Base-by-base conservation (phyloP, 169 alveolate genomes). In the Plasmodium chabaudi region DNA sequence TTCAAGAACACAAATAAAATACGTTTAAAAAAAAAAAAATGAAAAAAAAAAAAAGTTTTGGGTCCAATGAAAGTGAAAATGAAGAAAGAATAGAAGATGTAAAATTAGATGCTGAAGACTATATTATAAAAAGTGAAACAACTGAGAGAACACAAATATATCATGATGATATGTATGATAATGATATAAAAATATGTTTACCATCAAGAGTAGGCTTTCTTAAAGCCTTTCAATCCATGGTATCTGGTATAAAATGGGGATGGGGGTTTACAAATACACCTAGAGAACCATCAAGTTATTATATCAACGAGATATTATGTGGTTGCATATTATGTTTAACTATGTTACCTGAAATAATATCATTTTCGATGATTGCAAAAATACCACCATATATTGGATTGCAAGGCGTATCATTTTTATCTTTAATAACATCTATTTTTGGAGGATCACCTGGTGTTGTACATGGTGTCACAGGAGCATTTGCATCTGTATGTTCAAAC, bases 381-480 rank as follows among this genome's bases (percentile, higher is more conserved):
- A 67, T 94, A 10, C 96, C 96, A 17, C 95, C 95, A 25, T 93
- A 92, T 46, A 63, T 94, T 39, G 96, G 95, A 49, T 79, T 94
- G 34, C 97, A 94, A 64, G 95, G 96, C 9, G 92, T 95, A 15
- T 94, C 96, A 91, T 89, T 94, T 49, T 79, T 92, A 27, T 93
- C 94, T 72, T 89, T 94, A 49, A 89, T 92, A 70, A 94, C 97
- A 1, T 71, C 96, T 3, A 86, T 92, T 64, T 92, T 94, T 27
- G 95, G 96, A 0, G 97, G 97, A 17, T 84, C 95, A 5, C 97
- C 97, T 10, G 97, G 94, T 15, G 93, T 94, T 23, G 92, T 93
- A 57, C 94, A 75, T 59, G 97, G 97, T 3, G 94, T 93, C 5
- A 92, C 94, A 39, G 97, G 96, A 1, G 95, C 95, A 5, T 74